Base-by-base conservation (phyloP, 192 early-diverging fungal genomes). In the Podila verticillata region DNA sequence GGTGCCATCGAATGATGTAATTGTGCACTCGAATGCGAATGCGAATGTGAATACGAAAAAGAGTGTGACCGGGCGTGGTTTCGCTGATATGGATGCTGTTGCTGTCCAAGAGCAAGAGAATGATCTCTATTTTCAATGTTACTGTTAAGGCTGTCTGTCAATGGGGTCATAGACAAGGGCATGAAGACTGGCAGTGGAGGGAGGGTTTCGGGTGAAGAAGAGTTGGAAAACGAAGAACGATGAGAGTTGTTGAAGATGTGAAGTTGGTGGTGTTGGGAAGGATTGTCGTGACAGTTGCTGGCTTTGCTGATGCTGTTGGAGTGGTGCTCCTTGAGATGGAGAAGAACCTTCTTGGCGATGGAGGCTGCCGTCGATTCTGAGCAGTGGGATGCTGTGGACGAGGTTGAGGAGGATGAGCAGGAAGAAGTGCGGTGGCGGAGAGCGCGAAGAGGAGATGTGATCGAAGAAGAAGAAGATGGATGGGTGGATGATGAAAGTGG, bases 311-410 rank as follows among this genome's bases (percentile, higher is more conserved):
- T 24, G 28, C 62, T 59, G 61, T 62, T 70, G 58, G 74, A 66
- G 48, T 58, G 51, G 29, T 70, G 48, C 58, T 61, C 31, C 15
- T 64, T 57, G 72, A 65, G 9, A 59, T 64, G 66, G 59, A 73
- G 47, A 62, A 73, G 72, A 66, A 73, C 35, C 48, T 32, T 48
- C 68, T 58, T 10, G 68, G 56, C 9, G 67, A 70, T 44, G 15
- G 68, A 70, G 13, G 68, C 17, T 22, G 57, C 60, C 0, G 48
- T 34, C 8, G 49, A 51, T 0, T 32, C 70, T n/a, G 66, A 44
- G 24, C 60, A 24, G 19, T 48, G 54, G 32, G 65, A 34, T 9
- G 65, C n/a, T 7, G 48, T 48, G 28, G 65, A 32, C 17, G 65
- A 31, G 20, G 65, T n/a, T n/a, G n/a, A 54, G 17, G 63, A 66